Evolutionary conservation across 768 basidiomycete genomes (phyloP), one percentile per base, ranked within the genome.

Genomic region (Dioszegia aurantiaca): DNA sequence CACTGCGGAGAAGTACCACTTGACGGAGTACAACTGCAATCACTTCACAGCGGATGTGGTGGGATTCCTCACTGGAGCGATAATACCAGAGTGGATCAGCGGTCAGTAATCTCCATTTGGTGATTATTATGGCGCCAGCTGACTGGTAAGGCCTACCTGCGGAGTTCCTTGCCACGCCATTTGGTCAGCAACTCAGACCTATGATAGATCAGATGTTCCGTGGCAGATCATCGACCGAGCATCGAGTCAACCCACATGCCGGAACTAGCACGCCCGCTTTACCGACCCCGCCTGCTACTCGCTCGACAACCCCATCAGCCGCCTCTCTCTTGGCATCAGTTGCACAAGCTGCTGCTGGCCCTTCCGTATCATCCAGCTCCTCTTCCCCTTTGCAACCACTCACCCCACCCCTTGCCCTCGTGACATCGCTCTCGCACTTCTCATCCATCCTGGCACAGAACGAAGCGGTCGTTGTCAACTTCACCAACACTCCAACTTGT

Each of bases 121-220:
- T 14, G 24, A 19, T 26, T 17, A 46, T 27, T 21, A 23, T 17
- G 37, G 40, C 42, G 46, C 19, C 41, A 28, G 21, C 33, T 33
- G 53, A n/a, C n/a, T n/a, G n/a, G n/a, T 27, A 55, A 77, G 73
- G 70, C 40, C 73, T 78, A 4, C 76, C 78, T 1, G 63, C 84
- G 9, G 90, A 90, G 62, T 91, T 91, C 76, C 83, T 93, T 23
- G 87, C 89, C 0, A 92, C 90, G 0, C 89, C 90, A 0, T 90
- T 95, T 63, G 92, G 92, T 16, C 83, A 83, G 6, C 84, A 87
- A 0, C 81, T 97, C 44, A 85, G 88, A 0, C 92, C 93, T 0
- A 91, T 87, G 41, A 95, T 98, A 49, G 92, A 97, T 70, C 80
- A 83, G 45, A 91, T 94, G 90, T 95, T 84, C 77, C 79, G 83